A percentile compares a stretch with the other conserved stretches of the same genome.
Conservation (phyloP, 257 asterid species). For the Solanum ahanhuiri region DNA sequence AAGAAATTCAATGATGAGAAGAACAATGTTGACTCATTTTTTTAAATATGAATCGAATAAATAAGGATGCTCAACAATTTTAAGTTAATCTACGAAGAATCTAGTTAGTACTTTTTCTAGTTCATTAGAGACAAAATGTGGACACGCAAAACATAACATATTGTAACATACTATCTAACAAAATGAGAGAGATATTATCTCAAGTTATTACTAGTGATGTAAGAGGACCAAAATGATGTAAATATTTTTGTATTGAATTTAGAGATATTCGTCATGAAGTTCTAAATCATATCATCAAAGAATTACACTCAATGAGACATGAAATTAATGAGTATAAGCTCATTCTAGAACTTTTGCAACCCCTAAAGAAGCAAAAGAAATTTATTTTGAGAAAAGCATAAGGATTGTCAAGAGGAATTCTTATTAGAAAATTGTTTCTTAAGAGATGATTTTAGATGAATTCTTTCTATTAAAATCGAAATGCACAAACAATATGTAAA, state of each 20-base stretch:
- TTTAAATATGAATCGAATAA: neutral
- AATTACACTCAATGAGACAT: neutral
- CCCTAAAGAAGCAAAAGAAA: too few relatives aligned
- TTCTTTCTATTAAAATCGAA: too few relatives aligned
- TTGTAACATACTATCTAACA: neutral
- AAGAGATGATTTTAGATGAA: too few relatives aligned
- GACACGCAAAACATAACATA: neutral
- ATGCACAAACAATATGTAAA: neutral
- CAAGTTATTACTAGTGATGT: neutral
- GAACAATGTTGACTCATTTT: neutral
- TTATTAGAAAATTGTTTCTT: neutral
- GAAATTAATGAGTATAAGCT: too few relatives aligned
- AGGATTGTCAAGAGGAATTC: too few relatives aligned
- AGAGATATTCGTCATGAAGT: neutral
- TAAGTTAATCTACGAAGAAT: neutral
- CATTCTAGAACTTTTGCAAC: neutral
- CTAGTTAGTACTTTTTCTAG: neutral
- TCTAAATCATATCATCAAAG: too few relatives aligned
- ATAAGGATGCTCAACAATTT: neutral
- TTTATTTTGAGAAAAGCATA: neutral
- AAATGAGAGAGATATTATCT: too few relatives aligned
- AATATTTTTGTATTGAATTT: too few relatives aligned
- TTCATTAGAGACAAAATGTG: neutral
- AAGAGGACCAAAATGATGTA: too few relatives aligned
- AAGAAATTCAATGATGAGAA: neutral